Percentiles rank a stretch among this genome's conserved stretches.
These are phyloP conservation scores for Fomitopsis betulina DNA, from an alignment of 1,284 basidiomycete genomes.

Conservation along the genomic window DNA sequence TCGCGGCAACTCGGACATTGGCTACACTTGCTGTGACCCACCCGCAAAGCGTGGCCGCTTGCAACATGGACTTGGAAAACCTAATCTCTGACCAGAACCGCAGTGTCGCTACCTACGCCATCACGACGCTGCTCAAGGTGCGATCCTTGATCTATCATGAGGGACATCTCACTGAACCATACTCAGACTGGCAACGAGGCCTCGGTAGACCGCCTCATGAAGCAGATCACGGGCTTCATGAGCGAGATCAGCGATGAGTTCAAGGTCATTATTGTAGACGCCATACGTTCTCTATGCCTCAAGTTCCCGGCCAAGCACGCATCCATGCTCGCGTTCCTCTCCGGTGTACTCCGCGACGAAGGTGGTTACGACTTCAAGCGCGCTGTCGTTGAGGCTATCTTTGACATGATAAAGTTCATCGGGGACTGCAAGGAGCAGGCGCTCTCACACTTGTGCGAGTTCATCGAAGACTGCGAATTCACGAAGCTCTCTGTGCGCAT, in stretches of 20 bases:
- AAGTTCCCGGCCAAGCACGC: constrained; percentile 98
- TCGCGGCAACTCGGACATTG: constrained; percentile 95
- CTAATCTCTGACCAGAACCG: constrained; percentile 96
- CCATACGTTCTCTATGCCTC: constrained; percentile 96
- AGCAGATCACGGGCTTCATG: constrained; percentile 99
- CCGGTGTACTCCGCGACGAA: constrained; percentile 92
- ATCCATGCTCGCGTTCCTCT: constrained; percentile 92
- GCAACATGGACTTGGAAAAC: constrained; percentile 97
- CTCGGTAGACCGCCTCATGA: constrained; percentile 98
- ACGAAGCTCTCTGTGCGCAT: constrained; percentile 98
- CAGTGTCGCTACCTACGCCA: constrained; percentile 97
- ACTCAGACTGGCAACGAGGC: constrained; percentile 93
- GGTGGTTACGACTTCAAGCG: constrained; percentile 99
- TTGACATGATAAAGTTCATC: constrained; percentile 99
- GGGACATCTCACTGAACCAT: constrained; percentile 3
- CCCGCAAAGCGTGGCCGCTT: constrained; percentile 83
- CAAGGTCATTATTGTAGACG: constrained; percentile 99
- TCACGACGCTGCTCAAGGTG: constrained; percentile 96
- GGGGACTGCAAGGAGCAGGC: constrained; percentile 94
- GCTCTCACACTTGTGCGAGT: constrained; percentile 98
- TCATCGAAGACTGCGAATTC: constrained; percentile 99
- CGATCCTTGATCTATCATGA: neutral
- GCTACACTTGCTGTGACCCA: constrained; percentile 84
- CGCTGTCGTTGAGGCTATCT: constrained; percentile 98
- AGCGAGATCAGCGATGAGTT: constrained; percentile 99